Evolutionary conservation across 2,329 filamentous ascomycete species (phyloP).

Genomic region (Colletotrichum truncatum): DNA sequence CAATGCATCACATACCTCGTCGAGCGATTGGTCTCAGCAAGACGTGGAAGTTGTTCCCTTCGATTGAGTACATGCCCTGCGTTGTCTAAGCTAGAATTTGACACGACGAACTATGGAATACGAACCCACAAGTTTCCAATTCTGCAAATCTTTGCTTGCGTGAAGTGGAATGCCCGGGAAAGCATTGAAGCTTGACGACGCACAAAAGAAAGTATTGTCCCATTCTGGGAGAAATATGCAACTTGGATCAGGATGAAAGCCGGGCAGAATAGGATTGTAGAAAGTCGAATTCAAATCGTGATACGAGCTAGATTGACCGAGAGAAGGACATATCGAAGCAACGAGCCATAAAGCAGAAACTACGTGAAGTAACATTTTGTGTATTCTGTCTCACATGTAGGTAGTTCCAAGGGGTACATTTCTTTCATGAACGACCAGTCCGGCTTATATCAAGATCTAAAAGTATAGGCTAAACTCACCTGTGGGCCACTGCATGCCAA

Average conservation of each 20-base stretch:
- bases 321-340: no score
- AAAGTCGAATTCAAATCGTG: conserved; percentile 34
- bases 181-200: conserved; percentile 59
- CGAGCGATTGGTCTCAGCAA: conserved; percentile 25
- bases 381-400: no score
- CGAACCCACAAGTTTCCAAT: conserved; percentile 51
- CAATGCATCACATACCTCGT: neutral
- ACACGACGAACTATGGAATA: neutral
- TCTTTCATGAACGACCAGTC: no score
- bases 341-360: neutral
- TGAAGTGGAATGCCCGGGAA: conserved; percentile 64
- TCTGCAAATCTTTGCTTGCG: conserved; percentile 58
- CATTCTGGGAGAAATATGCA: conserved; percentile 48
- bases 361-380: neutral
- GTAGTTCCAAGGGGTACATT: no score
- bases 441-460: no score
- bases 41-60: conserved; percentile 49
- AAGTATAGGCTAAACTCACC: neutral
- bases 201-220: conserved; percentile 58
- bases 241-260: conserved; percentile 59
- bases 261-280: conserved; percentile 57
- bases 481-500: neutral
- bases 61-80: conserved; percentile 50
- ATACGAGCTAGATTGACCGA: neutral
- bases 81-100: neutral